Conservation (phyloP, 345 rosid genomes). For the Litchi chinensis region DNA sequence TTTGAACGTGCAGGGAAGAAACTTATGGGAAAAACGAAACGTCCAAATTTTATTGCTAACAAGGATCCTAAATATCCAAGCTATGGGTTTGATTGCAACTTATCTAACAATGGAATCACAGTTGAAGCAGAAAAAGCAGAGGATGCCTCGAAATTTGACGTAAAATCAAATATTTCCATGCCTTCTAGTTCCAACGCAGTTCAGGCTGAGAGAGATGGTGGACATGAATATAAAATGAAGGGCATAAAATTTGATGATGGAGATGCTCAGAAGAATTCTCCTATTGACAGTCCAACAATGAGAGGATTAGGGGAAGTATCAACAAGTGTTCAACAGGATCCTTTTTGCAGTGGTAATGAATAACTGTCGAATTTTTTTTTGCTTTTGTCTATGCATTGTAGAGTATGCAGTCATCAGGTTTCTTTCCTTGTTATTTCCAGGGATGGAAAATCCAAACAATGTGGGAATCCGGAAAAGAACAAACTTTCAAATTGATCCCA, state of each 20-base stretch:
- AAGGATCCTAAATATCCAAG: background rate
- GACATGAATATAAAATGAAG: no score
- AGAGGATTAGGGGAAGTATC: constrained; percentile 4
- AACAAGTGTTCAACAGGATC: background rate
- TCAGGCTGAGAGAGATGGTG: no score
- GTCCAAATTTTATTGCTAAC: background rate
- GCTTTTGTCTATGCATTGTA: background rate
- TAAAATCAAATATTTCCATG: background rate
- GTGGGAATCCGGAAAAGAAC: background rate
- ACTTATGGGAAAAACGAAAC: background rate
- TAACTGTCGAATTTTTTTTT: background rate
- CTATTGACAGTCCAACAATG: background rate
- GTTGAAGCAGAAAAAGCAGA: background rate
- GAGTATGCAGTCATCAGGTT: background rate
- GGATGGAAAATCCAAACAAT: background rate
- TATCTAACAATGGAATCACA: background rate
- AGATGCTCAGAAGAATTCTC: background rate
- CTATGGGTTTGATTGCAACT: background rate
- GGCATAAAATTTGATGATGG: background rate
- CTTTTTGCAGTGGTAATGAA: background rate
- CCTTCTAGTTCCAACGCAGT: background rate
- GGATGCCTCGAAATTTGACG: background rate
- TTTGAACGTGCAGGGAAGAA: background rate
- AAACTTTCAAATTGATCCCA: background rate
- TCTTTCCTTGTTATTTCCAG: background rate